Base-by-base conservation (phyloP, 306 rosid species). In the Begonia masoniana region DNA sequence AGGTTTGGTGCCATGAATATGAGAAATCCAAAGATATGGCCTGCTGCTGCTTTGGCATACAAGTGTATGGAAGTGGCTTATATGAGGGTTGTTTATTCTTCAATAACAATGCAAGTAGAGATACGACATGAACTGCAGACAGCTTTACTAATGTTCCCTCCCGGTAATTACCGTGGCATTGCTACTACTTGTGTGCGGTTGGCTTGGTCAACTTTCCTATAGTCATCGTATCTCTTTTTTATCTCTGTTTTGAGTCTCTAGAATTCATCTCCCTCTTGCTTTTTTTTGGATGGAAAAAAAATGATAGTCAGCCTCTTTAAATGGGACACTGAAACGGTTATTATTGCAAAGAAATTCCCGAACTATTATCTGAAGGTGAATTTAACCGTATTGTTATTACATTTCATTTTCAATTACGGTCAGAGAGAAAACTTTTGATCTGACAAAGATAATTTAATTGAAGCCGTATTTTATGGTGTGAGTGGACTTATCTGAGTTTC, bases 1-100 rank as follows among this genome's bases (percentile, higher is more conserved):
- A 92, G 99, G 87, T 92, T 83, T 78, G 83, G 96, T 71, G 99
- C 99, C 65, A 83, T 51, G 99, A 92, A 60, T 92, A 75, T 55
- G 99, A 92, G 75, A 92, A 67, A 84, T 69, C 74, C 51, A n/a
- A 84, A 71, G 95, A 92, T 73, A 81, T 84, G 96, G 93, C n/a
- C 87, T 66, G 75, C 82, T 52, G 95, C 99, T 68, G 82, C 99
- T 72, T 81, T 92, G 76, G 96, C 99, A 74, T 87, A 83, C 96
- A 92, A 92, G 73, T 92, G 99, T 73, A 68, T 65, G 83, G 99
- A 92, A 71, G 96, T 92, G 67, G 95, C 96, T 45, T 92, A 79
- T 70, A 71, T 92, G 87, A 81, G 79, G 77, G 99, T 80, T 56
- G 51, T 87, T 61, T 81, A 87, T 78, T 87, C 84, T 66, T 83